These are phyloP conservation scores for Colletotrichum agaves DNA, from an alignment of 2,329 filamentous ascomycete genomes.

Conservation along the genomic window DNA sequence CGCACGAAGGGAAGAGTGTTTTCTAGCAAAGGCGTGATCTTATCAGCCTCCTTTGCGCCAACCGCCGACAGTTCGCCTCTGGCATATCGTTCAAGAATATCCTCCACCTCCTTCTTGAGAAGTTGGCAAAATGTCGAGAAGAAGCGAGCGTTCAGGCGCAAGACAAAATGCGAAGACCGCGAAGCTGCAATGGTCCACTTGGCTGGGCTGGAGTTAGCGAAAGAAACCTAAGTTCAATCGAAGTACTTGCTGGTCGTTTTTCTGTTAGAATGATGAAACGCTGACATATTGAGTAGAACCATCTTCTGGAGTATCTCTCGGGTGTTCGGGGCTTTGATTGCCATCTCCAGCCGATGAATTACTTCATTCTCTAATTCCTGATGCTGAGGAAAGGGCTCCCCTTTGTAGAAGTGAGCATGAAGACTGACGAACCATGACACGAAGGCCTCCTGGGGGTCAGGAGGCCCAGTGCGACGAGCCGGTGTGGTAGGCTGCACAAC, in stretches of 20 bases:
- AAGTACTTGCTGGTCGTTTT: conserved; percentile 59
- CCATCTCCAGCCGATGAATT: conserved; percentile 78
- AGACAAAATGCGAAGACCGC: conserved; percentile 70
- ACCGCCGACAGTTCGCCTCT: conserved; percentile 42
- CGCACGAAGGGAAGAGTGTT: conserved; percentile 63
- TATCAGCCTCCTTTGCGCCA: conserved; percentile 39
- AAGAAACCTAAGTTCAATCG: neutral
- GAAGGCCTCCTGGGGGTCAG: conserved; percentile 71
- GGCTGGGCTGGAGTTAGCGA: conserved; percentile 46
- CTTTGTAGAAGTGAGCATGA: conserved; percentile 86
- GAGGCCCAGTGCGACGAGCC: conserved; percentile 49
- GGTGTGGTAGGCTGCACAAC: conserved; percentile 53
- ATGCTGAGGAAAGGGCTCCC: conserved; percentile 77
- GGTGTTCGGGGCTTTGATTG: conserved; percentile 75
- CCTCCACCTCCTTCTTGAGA: conserved; percentile 75
- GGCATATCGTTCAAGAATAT: conserved; percentile 51
- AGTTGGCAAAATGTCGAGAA: conserved; percentile 78
- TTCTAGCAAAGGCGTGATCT: conserved; percentile 51
- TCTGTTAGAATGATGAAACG: conserved; percentile 76
- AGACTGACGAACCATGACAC: conserved; percentile 86
- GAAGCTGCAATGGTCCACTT: conserved; percentile 57
- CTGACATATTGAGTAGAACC: conserved; percentile 85
- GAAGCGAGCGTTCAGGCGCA: conserved; percentile 82
- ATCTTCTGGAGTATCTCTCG: conserved; percentile 79
- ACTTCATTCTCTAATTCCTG: conserved; percentile 89